Evolutionary conservation across 768 basidiomycete species (phyloP).

Genomic region (Lentinus brumalis): DNA sequence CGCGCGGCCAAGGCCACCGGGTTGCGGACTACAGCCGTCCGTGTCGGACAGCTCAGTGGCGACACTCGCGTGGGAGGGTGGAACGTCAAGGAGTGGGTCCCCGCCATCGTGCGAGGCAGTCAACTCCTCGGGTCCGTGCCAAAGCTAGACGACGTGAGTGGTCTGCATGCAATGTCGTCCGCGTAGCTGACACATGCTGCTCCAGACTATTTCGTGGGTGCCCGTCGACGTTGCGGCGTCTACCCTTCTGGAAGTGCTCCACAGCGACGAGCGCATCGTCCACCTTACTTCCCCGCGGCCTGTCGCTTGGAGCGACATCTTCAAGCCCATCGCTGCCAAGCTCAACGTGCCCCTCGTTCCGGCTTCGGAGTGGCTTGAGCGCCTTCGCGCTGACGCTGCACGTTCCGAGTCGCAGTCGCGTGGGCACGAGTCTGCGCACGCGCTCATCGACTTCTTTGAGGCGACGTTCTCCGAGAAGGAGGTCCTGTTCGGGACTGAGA

Average conservation of each 20-base stretch:
- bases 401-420: background rate
- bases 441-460: slow-evolving; percentile 14
- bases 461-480: slow-evolving; percentile 8
- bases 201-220: slow-evolving; percentile 8
- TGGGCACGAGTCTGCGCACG: slow-evolving; percentile 16
- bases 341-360: slow-evolving; percentile 24
- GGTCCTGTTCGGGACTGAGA: slow-evolving; percentile 14
- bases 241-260: slow-evolving; percentile 7
- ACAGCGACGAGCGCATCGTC: background rate
- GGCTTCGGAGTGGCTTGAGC: slow-evolving; percentile 25
- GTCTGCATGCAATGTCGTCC: too few species aligned
- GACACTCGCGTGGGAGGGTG: slow-evolving; percentile 30
- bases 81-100: slow-evolving; percentile 44
- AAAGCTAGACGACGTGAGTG: slow-evolving; percentile 40
- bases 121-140: slow-evolving; percentile 30
- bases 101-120: slow-evolving; percentile 37
- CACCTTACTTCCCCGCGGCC: slow-evolving; percentile 31
- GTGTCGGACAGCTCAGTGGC: slow-evolving; percentile 36
- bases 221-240: slow-evolving; percentile 8
- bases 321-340: slow-evolving; percentile 17
- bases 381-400: slow-evolving; percentile 12
- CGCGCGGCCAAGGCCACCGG: slow-evolving; percentile 30
- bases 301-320: slow-evolving; percentile 23
- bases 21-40: slow-evolving; percentile 34
- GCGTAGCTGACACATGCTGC: background rate